Conservation (phyloP, 1,139 yeast species). For the Arxiozyma telluris region DNA sequence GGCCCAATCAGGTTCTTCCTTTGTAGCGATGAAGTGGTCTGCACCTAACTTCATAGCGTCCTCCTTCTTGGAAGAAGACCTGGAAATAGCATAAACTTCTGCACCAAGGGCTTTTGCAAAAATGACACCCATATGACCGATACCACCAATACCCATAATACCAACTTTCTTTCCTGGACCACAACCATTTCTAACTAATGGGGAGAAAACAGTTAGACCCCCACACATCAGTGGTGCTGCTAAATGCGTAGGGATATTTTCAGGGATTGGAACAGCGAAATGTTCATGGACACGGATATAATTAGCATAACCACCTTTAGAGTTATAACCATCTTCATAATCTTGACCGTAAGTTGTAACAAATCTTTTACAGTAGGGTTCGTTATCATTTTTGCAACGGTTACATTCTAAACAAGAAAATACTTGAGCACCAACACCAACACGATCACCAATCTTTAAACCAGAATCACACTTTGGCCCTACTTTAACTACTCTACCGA, state of each 20-base stretch:
- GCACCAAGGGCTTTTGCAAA: slow-evolving; percentile 52
- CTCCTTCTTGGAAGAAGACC: slow-evolving; percentile 40
- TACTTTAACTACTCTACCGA: slow-evolving; percentile 40
- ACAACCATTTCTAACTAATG: slow-evolving; percentile 38
- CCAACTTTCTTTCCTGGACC: slow-evolving; percentile 42
- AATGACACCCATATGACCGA: slow-evolving; percentile 53
- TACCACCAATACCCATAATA: slow-evolving; percentile 51
- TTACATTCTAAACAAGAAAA: slow-evolving; percentile 40
- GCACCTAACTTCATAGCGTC: slow-evolving; percentile 49
- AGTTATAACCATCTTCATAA: slow-evolving; percentile 38
- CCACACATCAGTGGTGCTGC: slow-evolving; percentile 49
- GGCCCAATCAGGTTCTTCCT: slow-evolving; percentile 37
- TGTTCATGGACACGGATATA: slow-evolving; percentile 42
- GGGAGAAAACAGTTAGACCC: slow-evolving; percentile 46
- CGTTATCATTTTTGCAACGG: slow-evolving; percentile 37
- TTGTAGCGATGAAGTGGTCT: slow-evolving; percentile 43
- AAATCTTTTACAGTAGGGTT: slow-evolving; percentile 39
- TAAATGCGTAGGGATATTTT: slow-evolving; percentile 33
- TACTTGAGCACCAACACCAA: slow-evolving; percentile 46
- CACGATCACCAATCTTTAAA: slow-evolving; percentile 40
- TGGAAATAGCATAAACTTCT: slow-evolving; percentile 46
- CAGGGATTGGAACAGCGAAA: slow-evolving; percentile 43
- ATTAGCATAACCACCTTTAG: slow-evolving; percentile 49
- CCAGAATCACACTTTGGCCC: slow-evolving; percentile 33
- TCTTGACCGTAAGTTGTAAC: slow-evolving; percentile 38